Conservation (phyloP, 2,329 filamentous ascomycete genomes). For the Sporothrix mexicana region DNA sequence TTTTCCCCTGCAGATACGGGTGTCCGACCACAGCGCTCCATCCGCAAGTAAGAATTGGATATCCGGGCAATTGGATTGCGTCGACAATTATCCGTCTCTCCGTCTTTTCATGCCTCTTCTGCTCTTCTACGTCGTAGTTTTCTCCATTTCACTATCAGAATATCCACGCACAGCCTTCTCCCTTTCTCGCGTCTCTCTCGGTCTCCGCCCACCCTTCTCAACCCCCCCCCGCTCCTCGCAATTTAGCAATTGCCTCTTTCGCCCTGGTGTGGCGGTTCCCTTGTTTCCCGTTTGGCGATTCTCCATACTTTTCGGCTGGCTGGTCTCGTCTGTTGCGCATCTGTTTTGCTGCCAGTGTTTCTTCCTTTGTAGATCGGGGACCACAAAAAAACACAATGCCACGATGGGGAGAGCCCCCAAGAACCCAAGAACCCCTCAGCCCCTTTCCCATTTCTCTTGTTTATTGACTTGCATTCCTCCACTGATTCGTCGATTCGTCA, state of each 20-base stretch:
- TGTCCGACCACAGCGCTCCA: background rate
- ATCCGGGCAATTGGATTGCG: background rate
- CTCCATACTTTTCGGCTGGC: background rate
- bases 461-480: background rate
- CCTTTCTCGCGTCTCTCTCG: background rate
- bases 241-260: conserved; percentile 35
- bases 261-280: conserved; percentile 29
- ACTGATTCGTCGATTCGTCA: background rate
- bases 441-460: background rate
- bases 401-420: background rate
- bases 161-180: background rate
- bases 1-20: conserved; percentile 16
- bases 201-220: background rate
- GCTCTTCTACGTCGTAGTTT: too few species aligned
- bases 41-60: background rate
- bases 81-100: too few species aligned
- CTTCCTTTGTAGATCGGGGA: background rate
- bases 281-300: conserved; percentile 23
- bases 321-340: background rate
- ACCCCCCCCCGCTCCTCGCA: conserved; percentile 33
- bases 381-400: background rate
- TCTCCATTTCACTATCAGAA: too few species aligned
- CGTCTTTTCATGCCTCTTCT: background rate
- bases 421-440: too few species aligned
- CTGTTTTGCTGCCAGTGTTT: too few species aligned